Conservation (phyloP, 306 rosid genomes). For the Crotalaria pallida region DNA sequence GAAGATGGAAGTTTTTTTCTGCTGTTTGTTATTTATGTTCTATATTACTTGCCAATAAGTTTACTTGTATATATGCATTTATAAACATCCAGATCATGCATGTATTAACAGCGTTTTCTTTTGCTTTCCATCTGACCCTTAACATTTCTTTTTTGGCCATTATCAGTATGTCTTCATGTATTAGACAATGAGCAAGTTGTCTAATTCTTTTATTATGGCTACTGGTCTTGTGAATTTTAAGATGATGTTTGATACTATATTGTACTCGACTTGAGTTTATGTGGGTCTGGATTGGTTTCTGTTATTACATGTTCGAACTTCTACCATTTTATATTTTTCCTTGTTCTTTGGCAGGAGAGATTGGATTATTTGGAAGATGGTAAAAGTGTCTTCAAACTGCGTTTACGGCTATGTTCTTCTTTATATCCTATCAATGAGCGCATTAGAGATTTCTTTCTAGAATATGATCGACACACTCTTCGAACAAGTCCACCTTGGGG, state of each 20-base stretch:
- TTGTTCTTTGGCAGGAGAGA: conserved; percentile 66
- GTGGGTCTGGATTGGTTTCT: conserved; percentile 2
- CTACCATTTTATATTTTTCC: conserved; percentile 14
- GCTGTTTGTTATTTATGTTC: not conserved
- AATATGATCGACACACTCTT: conserved; percentile 96
- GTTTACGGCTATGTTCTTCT: conserved; percentile 89
- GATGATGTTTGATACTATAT: not conserved
- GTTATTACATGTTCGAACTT: not conserved
- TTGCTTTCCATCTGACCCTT: not conserved
- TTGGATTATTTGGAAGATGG: conserved; percentile 98
- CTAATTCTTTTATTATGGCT: conserved; percentile 13
- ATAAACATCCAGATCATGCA: not conserved
- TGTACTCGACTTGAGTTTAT: not conserved
- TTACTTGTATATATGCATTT: not conserved
- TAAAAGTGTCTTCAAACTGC: conserved; percentile 81
- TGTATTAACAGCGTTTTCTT: not conserved
- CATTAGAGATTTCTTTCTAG: conserved; percentile 91
- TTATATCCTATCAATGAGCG: conserved; percentile 92
- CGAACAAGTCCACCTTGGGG: conserved; percentile 99
- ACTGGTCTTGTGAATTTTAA: not conserved
- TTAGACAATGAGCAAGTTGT: not conserved
- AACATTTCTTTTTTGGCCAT: not conserved
- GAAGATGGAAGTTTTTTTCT: not conserved
- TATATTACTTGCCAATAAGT: not conserved
- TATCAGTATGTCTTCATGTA: not conserved